Percentiles rank a stretch among this genome's conserved stretches.
phyloP scores from a whole-genome alignment of 306 rosid genomes.

The Begonia masoniana region DNA sequence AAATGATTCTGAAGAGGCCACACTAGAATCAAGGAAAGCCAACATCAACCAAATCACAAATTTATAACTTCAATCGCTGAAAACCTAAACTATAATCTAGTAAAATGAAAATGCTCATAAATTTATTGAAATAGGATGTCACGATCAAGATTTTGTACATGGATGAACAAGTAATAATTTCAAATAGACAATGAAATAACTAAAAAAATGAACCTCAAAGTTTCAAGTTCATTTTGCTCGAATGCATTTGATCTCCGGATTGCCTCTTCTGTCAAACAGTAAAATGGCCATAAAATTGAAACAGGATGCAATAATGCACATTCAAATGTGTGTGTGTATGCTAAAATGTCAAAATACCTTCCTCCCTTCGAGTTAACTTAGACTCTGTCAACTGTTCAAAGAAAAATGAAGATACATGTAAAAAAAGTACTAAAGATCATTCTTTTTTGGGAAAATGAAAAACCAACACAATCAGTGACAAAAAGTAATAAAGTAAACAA shows the following conservation, averaged over 20 bases:
- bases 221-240: slow-evolving; percentile 32
- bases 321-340: not conserved
- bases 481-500: too few species aligned
- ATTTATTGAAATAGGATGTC: too few species aligned
- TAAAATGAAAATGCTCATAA: too few species aligned
- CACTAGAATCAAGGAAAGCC: too few species aligned
- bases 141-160: too few species aligned
- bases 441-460: slow-evolving; percentile 4
- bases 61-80: too few species aligned
- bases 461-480: slow-evolving; percentile 1
- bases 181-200: not conserved
- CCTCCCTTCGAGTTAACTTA: slow-evolving; percentile 58
- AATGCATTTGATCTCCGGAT: slow-evolving; percentile 57
- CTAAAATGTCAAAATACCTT: slow-evolving; percentile 33
- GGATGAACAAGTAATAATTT: too few species aligned
- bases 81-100: too few species aligned
- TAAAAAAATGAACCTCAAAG: slow-evolving; percentile 37
- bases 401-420: not conserved
- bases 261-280: slow-evolving; percentile 59
- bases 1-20: too few species aligned
- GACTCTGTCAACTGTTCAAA: slow-evolving; percentile 52
- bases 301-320: not conserved
- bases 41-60: too few species aligned
- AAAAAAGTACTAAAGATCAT: too few species aligned
- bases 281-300: slow-evolving; percentile 8